These are phyloP conservation scores for Thermothelomyces thermophilus DNA, from an alignment of 2,329 filamentous ascomycete species.

Conservation along the genomic window DNA sequence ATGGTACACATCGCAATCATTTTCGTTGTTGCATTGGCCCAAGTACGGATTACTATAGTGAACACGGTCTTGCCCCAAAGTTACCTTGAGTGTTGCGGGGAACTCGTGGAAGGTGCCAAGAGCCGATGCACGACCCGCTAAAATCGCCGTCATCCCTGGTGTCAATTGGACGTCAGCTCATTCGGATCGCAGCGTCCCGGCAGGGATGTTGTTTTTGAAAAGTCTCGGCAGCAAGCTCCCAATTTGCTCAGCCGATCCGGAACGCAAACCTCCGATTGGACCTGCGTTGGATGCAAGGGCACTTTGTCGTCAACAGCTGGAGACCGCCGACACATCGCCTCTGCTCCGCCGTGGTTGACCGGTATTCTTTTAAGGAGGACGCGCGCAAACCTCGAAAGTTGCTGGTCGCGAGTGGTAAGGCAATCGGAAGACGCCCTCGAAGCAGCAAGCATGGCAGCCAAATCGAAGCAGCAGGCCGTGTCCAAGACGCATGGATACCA, in stretches of 20 bases:
- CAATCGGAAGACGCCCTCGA: background rate
- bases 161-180: constrained; percentile 7
- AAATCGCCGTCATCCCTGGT: constrained; percentile 4
- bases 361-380: background rate
- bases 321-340: background rate
- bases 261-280: constrained; percentile 2
- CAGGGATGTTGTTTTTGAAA: background rate
- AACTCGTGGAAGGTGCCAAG: constrained; percentile 7
- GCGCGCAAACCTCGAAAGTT: background rate
- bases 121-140: background rate
- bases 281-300: background rate
- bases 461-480: constrained; percentile 20
- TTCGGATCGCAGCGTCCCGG: constrained; percentile 14
- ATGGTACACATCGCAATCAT: no score
- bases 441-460: constrained; percentile 18
- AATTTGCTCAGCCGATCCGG: constrained; percentile 7
- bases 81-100: no score
- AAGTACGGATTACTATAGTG: no score
- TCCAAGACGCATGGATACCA: constrained; percentile 41
- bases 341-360: background rate
- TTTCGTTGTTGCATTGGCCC: no score
- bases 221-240: background rate
- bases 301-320: background rate
- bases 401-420: background rate
- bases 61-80: no score